These are phyloP conservation scores for Lactarius pseudohatsudake DNA, from an alignment of 768 basidiomycete species.

Conservation along the genomic window DNA sequence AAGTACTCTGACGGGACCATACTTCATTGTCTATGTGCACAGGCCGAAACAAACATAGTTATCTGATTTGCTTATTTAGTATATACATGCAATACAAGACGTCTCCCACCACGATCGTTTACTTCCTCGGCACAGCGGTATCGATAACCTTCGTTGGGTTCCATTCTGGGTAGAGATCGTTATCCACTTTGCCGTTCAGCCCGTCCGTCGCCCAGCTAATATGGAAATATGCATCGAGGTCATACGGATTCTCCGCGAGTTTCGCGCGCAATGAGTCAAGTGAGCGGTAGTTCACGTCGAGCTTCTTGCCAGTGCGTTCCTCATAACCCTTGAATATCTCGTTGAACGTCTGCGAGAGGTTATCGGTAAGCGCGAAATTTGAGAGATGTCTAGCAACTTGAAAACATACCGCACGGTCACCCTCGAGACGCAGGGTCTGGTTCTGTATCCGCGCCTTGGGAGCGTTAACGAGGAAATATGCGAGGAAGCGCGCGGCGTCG, in stretches of 20 bases:
- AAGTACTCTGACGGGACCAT: background rate
- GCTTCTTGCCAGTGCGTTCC: conserved; percentile 23
- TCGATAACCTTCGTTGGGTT: conserved; percentile 30
- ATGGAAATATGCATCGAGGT: conserved; percentile 25
- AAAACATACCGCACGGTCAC: conserved; percentile 25
- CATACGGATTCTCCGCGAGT: conserved; percentile 22
- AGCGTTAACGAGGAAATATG: conserved; percentile 27
- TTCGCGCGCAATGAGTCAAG: conserved; percentile 19
- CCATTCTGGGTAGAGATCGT: conserved; percentile 29
- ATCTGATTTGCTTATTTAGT: background rate
- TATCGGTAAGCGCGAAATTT: background rate
- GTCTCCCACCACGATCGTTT: background rate
- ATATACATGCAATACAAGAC: background rate
- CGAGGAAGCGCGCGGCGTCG: conserved; percentile 30
- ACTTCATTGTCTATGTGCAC: background rate
- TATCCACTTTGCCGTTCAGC: conserved; percentile 19
- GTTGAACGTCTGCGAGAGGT: conserved; percentile 26
- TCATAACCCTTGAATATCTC: conserved; percentile 28
- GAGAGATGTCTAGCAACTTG: background rate
- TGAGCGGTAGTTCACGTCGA: conserved; percentile 22
- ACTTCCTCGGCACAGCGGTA: conserved; percentile 8
- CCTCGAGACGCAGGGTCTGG: conserved; percentile 25
- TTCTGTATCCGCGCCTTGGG: conserved; percentile 25
- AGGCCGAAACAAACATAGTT: background rate
- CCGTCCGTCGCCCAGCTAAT: conserved; percentile 18